These are phyloP conservation scores for Achaetomiella virescens DNA, from an alignment of 495 filamentous ascomycete genomes.

Conservation along the genomic window DNA sequence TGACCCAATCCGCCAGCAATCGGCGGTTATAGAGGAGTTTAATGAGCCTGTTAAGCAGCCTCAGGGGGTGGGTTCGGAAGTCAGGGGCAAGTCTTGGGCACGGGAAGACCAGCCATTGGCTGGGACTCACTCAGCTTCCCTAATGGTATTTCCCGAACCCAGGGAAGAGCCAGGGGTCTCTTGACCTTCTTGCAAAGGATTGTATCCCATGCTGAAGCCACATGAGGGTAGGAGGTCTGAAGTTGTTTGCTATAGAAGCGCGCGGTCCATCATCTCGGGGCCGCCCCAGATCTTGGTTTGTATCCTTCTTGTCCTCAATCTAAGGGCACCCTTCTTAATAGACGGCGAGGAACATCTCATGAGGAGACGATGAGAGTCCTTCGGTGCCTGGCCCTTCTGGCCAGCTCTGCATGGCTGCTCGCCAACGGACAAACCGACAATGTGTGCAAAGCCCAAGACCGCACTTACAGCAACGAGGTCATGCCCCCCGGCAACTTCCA, in stretches of 20 bases:
- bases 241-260: conserved; percentile 1
- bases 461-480: conserved; percentile 19
- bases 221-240: neutral
- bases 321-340: neutral
- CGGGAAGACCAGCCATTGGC: neutral
- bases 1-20: neutral
- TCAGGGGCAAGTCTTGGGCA: neutral
- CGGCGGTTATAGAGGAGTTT: neutral
- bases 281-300: neutral
- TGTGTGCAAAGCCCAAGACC: conserved; percentile 12
- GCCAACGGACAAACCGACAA: conserved; percentile 6
- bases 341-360: neutral
- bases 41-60: neutral
- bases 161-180: neutral
- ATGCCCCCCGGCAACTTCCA: conserved; percentile 15
- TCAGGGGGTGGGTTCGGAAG: neutral
- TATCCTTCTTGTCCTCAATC: neutral
- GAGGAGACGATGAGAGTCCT: conserved; percentile 1
- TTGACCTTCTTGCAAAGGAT: neutral
- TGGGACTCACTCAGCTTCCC: neutral
- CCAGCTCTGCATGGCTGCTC: conserved; percentile 7
- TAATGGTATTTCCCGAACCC: neutral
- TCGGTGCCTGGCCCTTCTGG: conserved; percentile 8
- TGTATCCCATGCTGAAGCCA: neutral
- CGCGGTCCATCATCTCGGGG: neutral